Evolutionary conservation across 306 rosid species (phyloP).

Genomic region (Gynostemma pentaphyllum): DNA sequence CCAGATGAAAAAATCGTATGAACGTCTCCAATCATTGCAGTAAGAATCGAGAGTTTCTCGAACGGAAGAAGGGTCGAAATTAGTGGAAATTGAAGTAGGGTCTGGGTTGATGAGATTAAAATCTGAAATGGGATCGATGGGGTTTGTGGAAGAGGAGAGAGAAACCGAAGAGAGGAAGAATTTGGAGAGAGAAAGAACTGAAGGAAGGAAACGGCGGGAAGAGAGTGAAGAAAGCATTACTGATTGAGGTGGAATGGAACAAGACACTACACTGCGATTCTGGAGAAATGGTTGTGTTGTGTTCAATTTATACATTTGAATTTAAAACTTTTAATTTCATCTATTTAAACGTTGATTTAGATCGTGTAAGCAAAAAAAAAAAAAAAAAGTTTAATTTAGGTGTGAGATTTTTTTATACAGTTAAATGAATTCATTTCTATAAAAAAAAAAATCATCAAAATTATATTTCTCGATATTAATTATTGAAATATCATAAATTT

Average conservation of each 20-base stretch:
- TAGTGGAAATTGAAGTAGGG: background rate
- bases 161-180: slow-evolving; percentile 6
- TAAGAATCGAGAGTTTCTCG: slow-evolving; percentile 42
- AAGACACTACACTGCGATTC: background rate
- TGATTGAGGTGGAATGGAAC: background rate
- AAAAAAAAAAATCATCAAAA: too few relatives aligned
- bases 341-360: too few relatives aligned
- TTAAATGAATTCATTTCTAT: too few relatives aligned
- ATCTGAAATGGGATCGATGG: slow-evolving; percentile 17
- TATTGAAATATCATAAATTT: too few relatives aligned
- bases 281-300: background rate
- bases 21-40: slow-evolving; percentile 75
- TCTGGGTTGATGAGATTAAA: background rate
- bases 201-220: slow-evolving; percentile 11
- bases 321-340: too few relatives aligned
- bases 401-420: too few relatives aligned
- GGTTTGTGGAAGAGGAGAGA: slow-evolving; percentile 11
- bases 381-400: too few relatives aligned
- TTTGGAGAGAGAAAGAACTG: slow-evolving; percentile 11
- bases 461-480: too few relatives aligned
- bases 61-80: slow-evolving; percentile 28
- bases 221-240: slow-evolving; percentile 18
- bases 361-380: too few relatives aligned
- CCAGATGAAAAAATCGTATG: slow-evolving; percentile 81
- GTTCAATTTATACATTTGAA: too few relatives aligned